Evolutionary conservation across 1,139 yeast genomes (phyloP).

Genomic region (Lizanozyma gosingica): DNA sequence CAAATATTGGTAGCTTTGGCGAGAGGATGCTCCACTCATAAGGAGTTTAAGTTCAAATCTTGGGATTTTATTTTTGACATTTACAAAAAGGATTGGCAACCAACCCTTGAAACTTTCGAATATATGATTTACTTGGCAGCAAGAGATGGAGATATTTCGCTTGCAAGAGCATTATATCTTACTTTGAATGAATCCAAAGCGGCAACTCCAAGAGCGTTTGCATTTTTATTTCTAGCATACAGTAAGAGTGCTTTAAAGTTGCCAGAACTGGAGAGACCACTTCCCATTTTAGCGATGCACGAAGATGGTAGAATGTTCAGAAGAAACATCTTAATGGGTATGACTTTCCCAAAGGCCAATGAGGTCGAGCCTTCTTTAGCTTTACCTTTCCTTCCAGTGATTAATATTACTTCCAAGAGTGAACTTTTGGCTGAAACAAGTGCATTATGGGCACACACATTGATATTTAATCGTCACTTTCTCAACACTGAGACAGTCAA

Average conservation of each 20-base stretch:
- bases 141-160: slow-evolving; percentile 67
- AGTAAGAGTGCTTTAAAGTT: slow-evolving; percentile 6
- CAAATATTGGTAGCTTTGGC: slow-evolving; percentile 59
- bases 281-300: slow-evolving; percentile 32
- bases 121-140: slow-evolving; percentile 69
- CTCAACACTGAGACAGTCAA: slow-evolving; percentile 37
- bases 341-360: slow-evolving; percentile 8
- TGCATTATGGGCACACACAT: slow-evolving; percentile 62
- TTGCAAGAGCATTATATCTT: slow-evolving; percentile 64
- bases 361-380: slow-evolving; percentile 13
- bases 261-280: slow-evolving; percentile 2
- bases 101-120: slow-evolving; percentile 48
- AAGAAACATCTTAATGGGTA: slow-evolving; percentile 29
- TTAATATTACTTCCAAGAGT: slow-evolving; percentile 24
- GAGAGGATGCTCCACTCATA: slow-evolving; percentile 58
- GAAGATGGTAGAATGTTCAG: slow-evolving; percentile 42
- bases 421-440: slow-evolving; percentile 65
- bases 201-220: slow-evolving; percentile 34
- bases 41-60: slow-evolving; percentile 42
- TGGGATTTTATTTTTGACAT: slow-evolving; percentile 77
- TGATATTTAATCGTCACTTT: slow-evolving; percentile 30
- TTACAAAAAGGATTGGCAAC: slow-evolving; percentile 40
- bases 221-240: slow-evolving; percentile 50
- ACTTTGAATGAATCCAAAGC: slow-evolving; percentile 40
- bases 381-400: slow-evolving; percentile 65